Evolutionary conservation across 2,329 filamentous ascomycete species (phyloP).

Genomic region (Diaporthe humulicola): DNA sequence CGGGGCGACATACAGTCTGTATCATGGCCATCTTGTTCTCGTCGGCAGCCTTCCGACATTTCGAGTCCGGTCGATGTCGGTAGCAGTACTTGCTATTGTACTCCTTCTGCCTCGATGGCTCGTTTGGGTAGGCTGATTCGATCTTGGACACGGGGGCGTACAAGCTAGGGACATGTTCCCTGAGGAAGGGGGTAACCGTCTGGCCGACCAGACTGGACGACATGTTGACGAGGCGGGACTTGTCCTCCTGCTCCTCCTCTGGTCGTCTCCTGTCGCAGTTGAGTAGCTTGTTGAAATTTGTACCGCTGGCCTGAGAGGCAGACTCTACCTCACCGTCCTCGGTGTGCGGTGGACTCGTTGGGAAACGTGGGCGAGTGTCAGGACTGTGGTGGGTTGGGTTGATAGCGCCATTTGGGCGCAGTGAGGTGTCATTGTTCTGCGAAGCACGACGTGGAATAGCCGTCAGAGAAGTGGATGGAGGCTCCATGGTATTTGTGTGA

Average conservation of each 20-base stretch:
- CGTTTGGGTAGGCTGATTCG: slow-evolving; percentile 54
- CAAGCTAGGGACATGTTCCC: slow-evolving; percentile 88
- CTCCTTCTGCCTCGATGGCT: slow-evolving; percentile 50
- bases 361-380: slow-evolving; percentile 33
- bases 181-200: slow-evolving; percentile 88
- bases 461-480: slow-evolving; percentile 30
- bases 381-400: slow-evolving; percentile 21
- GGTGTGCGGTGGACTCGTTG: slow-evolving; percentile 43
- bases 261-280: slow-evolving; percentile 66
- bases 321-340: slow-evolving; percentile 42
- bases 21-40: slow-evolving; percentile 97
- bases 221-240: slow-evolving; percentile 67
- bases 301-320: slow-evolving; percentile 20
- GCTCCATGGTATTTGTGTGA: slow-evolving; percentile 40
- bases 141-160: slow-evolving; percentile 83
- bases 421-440: slow-evolving; percentile 31
- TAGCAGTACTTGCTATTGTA: slow-evolving; percentile 94
- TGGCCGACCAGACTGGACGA: slow-evolving; percentile 77
- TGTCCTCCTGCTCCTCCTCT: slow-evolving; percentile 63
- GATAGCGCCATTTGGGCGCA: slow-evolving; percentile 33
- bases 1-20: slow-evolving; percentile 75
- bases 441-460: slow-evolving; percentile 36
- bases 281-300: slow-evolving; percentile 47
- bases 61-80: slow-evolving; percentile 91
- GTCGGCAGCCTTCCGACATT: slow-evolving; percentile 92